phyloP scores from a whole-genome alignment of 345 rosid species.

The Rhodamnia argentea region DNA sequence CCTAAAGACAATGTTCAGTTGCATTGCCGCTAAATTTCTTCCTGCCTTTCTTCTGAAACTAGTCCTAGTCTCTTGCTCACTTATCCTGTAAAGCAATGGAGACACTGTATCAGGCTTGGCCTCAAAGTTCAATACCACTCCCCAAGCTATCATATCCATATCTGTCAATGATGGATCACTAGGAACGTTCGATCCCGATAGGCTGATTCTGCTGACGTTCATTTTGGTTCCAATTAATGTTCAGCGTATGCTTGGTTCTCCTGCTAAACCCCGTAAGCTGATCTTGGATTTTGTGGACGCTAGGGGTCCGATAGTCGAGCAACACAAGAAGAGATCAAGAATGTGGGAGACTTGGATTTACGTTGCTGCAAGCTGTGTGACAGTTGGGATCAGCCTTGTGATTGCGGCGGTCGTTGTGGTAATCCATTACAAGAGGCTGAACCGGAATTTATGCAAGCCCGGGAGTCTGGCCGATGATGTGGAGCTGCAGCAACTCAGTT shows the following conservation, averaged over 20 bases:
- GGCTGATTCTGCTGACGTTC: constrained; percentile 32
- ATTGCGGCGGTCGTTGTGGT: constrained; percentile 37
- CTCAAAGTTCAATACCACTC: constrained; percentile 44
- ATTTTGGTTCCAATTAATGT: constrained; percentile 52
- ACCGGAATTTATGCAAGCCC: constrained; percentile 10
- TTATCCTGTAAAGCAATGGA: constrained; percentile 47
- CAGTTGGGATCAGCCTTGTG: constrained; percentile 43
- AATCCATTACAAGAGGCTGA: constrained; percentile 42
- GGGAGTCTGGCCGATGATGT: constrained; percentile 14
- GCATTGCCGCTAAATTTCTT: constrained; percentile 52
- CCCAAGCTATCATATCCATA: constrained; percentile 46
- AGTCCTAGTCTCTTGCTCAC: constrained; percentile 29
- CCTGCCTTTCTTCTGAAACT: constrained; percentile 37
- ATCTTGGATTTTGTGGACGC: constrained; percentile 17
- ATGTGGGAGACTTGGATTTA: constrained; percentile 41
- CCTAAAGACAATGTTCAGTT: constrained; percentile 31
- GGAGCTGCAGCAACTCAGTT: constrained; percentile 68
- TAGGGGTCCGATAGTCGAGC: constrained; percentile 12
- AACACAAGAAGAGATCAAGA: constrained; percentile 19
- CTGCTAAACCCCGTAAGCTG: constrained; percentile 25
- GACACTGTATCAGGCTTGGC: constrained; percentile 52
- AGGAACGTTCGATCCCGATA: constrained; percentile 17
- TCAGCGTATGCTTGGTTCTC: constrained; percentile 26
- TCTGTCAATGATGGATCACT: constrained; percentile 43
- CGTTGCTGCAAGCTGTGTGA: constrained; percentile 40